phyloP scores from a whole-genome alignment of 2,329 filamentous ascomycete genomes.

The Bertia moriformis region DNA sequence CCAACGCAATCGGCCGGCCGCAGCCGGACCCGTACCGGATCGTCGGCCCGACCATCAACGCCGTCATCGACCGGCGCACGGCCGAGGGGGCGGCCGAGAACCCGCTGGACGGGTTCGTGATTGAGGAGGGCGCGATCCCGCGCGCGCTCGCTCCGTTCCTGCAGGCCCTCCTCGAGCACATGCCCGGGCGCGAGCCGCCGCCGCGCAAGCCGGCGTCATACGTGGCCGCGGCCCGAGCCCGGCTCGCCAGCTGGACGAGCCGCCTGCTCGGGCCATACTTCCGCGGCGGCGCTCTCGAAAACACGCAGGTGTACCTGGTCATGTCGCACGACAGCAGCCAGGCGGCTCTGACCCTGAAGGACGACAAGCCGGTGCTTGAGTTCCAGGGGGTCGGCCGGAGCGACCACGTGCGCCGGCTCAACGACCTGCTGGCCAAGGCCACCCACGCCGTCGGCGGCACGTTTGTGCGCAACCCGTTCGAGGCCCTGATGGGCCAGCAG shows the following conservation, averaged over 20 bases:
- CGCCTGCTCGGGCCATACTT: constrained; percentile 43
- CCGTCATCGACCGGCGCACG: constrained; percentile 42
- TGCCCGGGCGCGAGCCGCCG: constrained; percentile 28
- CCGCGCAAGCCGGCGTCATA: constrained; percentile 21
- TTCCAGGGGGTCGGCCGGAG: constrained; percentile 43
- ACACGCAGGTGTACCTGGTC: constrained; percentile 48
- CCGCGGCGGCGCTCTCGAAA: constrained; percentile 36
- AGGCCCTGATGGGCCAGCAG: constrained; percentile 36
- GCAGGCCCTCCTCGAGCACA: constrained; percentile 37
- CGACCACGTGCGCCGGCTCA: constrained; percentile 35
- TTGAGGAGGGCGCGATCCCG: constrained; percentile 49
- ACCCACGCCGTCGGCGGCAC: constrained; percentile 44
- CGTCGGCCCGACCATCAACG: constrained; percentile 46
- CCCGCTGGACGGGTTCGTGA: constrained; percentile 44
- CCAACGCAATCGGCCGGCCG: constrained; percentile 37
- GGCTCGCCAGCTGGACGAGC: constrained; percentile 32
- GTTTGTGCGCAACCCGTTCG: constrained; percentile 42
- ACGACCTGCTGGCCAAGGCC: constrained; percentile 33
- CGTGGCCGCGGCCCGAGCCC: constrained; percentile 24
- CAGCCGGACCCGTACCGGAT: constrained; percentile 33
- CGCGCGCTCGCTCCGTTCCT: constrained; percentile 38
- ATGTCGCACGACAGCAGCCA: constrained; percentile 56
- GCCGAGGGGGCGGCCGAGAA: constrained; percentile 27
- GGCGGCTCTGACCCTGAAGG: constrained; percentile 38
- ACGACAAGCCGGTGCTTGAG: constrained; percentile 43